Base-by-base conservation (phyloP, 495 filamentous ascomycete genomes). In the Aspergillus homomorphus region DNA sequence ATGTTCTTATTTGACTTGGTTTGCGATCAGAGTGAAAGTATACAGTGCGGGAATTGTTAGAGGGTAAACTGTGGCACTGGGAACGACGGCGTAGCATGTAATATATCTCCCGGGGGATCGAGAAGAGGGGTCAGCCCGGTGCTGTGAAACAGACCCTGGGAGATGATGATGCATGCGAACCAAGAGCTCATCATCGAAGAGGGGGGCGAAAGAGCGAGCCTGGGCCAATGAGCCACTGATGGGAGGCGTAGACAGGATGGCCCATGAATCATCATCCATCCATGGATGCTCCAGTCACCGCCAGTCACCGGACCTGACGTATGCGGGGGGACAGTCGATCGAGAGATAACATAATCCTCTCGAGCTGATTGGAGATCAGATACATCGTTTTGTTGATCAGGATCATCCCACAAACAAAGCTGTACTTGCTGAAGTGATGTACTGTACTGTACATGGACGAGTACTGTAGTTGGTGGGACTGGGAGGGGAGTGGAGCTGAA, bases 71-170 rank as follows among this genome's bases (percentile, higher is more conserved):
- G 26, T 12, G 33, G 33, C 33, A 38, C 10, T 10, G 8, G 33
- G 33, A 12, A 38, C 10, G 33, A 38, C 33, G 5, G 33, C 8
- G 33, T 12, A 38, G 33, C 4, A 38, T 5, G 33, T 38, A 38
- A 38, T 38, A 38, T 38, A 38, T 12, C 33, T 38, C 33, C 15
- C 2, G 33, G 15, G 33, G 33, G 33, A 12, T 7, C 12, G 10
- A 38, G 12, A 38, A 51, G 55, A 58, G 60, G 60, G 60, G 60
- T 54, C 46, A 33, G 18, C 21, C n/a, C 42, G 33, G 4, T 8
- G 18, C 45, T 51, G 53, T 55, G 58, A 48, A 50, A 60, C 45
- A 49, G 51, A 51, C 33, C 45, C 22, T 55, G 52, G 52, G 19
- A 51, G n/a, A 42, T 43, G 16, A 54, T 54, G 51, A 59, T 54